Base-by-base conservation (phyloP, 106 monocot species). In the Posidonia australis region DNA sequence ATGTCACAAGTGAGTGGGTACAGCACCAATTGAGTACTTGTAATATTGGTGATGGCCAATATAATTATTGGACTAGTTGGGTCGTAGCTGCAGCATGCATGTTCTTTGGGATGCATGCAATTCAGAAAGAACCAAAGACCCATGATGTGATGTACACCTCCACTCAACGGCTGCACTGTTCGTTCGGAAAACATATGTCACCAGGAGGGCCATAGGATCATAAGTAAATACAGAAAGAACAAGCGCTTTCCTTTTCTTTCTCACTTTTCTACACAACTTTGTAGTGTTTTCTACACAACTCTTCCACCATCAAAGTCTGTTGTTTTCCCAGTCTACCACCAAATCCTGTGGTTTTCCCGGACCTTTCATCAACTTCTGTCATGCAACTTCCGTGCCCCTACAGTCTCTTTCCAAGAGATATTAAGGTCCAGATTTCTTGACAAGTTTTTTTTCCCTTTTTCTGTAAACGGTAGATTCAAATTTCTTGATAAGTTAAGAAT, bases 91-190 rank as follows among this genome's bases (percentile, higher is more conserved):
- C 60, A 60, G 31, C 12, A 36, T 60, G 60, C 60, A 60, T 60
- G 60, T 60, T 60, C 29, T 31, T 31, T 31, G n/a, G 20, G 60
- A 25, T 60, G 60, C 29, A 60, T 60, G 60, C 18, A 31, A 5
- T 30, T 31, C 24, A 20, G 24, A 20, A 55, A 55, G 54, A 55
- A 55, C 54, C n/a, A 55, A 55, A 55, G 13, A 14, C 14, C 20
- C 52, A 53, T 53, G 17, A 32, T 30, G 19, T 5, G 60, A 60
- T 60, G 31, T 17, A n/a, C 16, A 13, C 9, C 29, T 12, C 32
- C 60, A 41, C 22, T 60, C 60, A 60, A 60, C 60, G 30, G 26
- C 60, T n/a, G 5, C 60, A 31, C 36, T 25, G 23, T 56, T 56
- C 10, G 21, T 56, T 56, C 13, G 56, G 56, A 28, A n/a, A 21